Conservation (phyloP, 2,329 filamentous ascomycete genomes). For the Nannizzia gypsea region DNA sequence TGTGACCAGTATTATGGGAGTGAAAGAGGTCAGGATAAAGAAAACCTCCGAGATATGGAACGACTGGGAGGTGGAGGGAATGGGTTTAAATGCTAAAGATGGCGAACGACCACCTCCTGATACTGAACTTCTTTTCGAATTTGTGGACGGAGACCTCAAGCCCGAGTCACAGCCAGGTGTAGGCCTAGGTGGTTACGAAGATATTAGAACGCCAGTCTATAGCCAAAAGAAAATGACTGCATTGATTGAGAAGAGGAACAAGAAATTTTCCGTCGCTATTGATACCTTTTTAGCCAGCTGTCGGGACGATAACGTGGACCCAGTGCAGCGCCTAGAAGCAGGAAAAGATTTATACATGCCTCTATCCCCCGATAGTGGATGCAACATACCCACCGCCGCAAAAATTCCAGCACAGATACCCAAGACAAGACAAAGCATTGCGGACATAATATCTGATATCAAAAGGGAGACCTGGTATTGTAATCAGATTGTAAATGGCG, state of each 20-base stretch:
- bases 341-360: constrained; percentile 54
- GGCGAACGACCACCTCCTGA: constrained; percentile 32
- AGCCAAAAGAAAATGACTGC: constrained; percentile 84
- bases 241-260: constrained; percentile 80
- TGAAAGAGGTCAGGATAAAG: constrained; percentile 21
- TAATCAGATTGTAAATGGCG: constrained; percentile 83
- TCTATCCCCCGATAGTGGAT: constrained; percentile 35
- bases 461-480: constrained; percentile 78
- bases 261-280: constrained; percentile 66
- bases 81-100: constrained; percentile 17
- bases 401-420: constrained; percentile 62
- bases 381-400: constrained; percentile 30
- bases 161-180: constrained; percentile 50
- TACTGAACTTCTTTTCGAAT: constrained; percentile 82
- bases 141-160: constrained; percentile 81
- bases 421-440: constrained; percentile 62
- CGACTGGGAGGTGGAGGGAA: constrained; percentile 45
- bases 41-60: constrained; percentile 36
- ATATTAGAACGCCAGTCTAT: constrained; percentile 82
- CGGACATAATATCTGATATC: constrained; percentile 75
- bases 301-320: constrained; percentile 50
- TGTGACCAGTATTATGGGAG: constrained; percentile 67
- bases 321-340: constrained; percentile 52
- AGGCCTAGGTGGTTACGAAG: constrained; percentile 59
- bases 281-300: constrained; percentile 68